phyloP scores from a whole-genome alignment of 1,284 basidiomycete species.

The Psilocybe mexicana region DNA sequence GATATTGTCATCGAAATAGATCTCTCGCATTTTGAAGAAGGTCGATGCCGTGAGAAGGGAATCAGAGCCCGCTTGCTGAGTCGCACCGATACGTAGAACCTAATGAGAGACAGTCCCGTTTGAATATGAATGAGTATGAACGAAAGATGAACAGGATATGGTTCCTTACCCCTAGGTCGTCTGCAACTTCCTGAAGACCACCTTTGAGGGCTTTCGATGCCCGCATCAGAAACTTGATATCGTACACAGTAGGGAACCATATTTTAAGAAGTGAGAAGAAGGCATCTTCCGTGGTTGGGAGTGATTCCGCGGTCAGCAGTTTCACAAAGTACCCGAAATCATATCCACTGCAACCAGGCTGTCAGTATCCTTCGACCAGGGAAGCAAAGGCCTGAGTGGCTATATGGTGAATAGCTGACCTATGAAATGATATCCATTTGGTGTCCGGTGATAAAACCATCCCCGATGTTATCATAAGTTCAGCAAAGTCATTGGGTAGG shows the following conservation, averaged over 20 bases:
- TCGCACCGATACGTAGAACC: constrained; percentile 88
- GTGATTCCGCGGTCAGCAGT: constrained; percentile 84
- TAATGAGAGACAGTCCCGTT: constrained; percentile 29
- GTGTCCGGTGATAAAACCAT: constrained; percentile 89
- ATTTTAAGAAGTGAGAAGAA: constrained; percentile 89
- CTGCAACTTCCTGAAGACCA: constrained; percentile 94
- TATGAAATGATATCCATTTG: constrained; percentile 98
- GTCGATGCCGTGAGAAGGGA: constrained; percentile 90
- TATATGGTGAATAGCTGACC: constrained; percentile 51
- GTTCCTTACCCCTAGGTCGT: constrained; percentile 76
- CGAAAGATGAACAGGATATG: neutral
- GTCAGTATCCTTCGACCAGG: neutral
- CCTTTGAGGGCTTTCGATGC: constrained; percentile 88
- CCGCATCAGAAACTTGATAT: constrained; percentile 97
- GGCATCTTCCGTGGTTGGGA: constrained; percentile 87
- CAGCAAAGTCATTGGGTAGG: constrained; percentile 93
- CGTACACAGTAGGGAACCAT: constrained; percentile 98
- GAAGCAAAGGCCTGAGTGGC: neutral
- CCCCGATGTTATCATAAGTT: constrained; percentile 95
- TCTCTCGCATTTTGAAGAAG: constrained; percentile 94
- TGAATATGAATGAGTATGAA: constrained; percentile 3
- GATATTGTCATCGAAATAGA: constrained; percentile 87
- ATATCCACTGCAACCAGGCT: constrained; percentile 72
- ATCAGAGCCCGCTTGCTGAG: constrained; percentile 97
- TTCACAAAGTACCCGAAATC: constrained; percentile 99